These are phyloP conservation scores for Viola pubescens DNA, from an alignment of 441 rosid species.

Conservation along the genomic window DNA sequence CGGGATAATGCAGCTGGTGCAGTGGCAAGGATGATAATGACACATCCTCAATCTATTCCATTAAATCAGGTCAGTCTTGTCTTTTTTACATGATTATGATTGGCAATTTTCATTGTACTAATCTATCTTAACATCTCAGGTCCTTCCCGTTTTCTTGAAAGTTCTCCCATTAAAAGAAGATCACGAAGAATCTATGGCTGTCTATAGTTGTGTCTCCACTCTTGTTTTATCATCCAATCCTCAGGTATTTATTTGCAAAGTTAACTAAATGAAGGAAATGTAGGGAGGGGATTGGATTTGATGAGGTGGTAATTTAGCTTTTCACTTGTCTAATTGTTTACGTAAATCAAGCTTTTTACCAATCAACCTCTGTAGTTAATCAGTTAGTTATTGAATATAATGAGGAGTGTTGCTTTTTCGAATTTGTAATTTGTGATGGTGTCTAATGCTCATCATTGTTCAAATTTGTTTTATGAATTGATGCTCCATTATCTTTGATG, in stretches of 20 bases:
- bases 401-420: no score
- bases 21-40: constrained; percentile 94
- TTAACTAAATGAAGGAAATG: background rate
- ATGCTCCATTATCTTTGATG: no score
- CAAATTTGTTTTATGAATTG: no score
- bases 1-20: constrained; percentile 99
- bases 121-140: constrained; percentile 37
- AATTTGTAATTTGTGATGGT: no score
- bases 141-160: constrained; percentile 84
- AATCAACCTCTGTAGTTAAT: background rate
- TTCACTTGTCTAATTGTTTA: background rate
- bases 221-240: constrained; percentile 82
- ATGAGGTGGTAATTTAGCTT: background rate
- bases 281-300: background rate
- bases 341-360: background rate
- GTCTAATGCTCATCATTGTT: no score
- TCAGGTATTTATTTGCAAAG: constrained; percentile 37
- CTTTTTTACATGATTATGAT: background rate
- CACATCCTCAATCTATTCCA: constrained; percentile 79
- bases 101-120: background rate
- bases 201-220: constrained; percentile 71
- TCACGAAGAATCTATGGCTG: constrained; percentile 90
- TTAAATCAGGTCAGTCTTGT: constrained; percentile 61
- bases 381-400: no score
- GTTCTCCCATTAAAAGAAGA: constrained; percentile 95